A percentile compares a stretch with the other conserved stretches of the same genome.
phyloP scores from a whole-genome alignment of 2,329 filamentous ascomycete genomes.

The Penicillium sp. region DNA sequence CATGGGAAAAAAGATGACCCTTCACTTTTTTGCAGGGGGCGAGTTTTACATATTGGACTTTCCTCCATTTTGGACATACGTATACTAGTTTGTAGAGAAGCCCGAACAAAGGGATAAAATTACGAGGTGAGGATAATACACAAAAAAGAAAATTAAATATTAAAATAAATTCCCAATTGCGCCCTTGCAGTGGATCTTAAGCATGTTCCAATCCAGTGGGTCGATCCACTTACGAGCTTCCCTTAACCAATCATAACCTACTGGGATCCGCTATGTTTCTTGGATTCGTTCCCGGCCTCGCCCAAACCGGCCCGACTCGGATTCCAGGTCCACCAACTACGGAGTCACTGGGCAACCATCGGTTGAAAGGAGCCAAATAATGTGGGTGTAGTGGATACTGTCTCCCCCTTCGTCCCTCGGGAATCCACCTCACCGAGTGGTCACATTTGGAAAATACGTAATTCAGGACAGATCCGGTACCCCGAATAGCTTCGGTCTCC shows the following conservation, averaged over 20 bases:
- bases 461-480: conserved; percentile 9
- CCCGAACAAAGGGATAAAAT: not conserved
- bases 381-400: conserved; percentile 15
- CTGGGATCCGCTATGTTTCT: conserved; percentile 14
- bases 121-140: not conserved
- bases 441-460: conserved; percentile 24
- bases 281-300: conserved; percentile 24
- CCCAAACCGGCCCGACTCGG: conserved; percentile 31
- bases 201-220: conserved; percentile 22
- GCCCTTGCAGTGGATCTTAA: conserved; percentile 29
- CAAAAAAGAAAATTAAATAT: not conserved
- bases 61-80: not conserved
- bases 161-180: not conserved
- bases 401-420: conserved; percentile 20
- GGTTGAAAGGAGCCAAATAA: conserved; percentile 18
- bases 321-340: conserved; percentile 27
- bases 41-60: not conserved
- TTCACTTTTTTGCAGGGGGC: not conserved
- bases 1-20: not conserved
- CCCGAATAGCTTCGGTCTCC: not conserved
- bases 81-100: not conserved
- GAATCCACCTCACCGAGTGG: conserved; percentile 25
- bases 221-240: conserved; percentile 13
- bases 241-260: conserved; percentile 16
- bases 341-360: conserved; percentile 27